These are phyloP conservation scores for Candida odintsovae DNA, from an alignment of 805 yeast genomes.

Conservation along the genomic window DNA sequence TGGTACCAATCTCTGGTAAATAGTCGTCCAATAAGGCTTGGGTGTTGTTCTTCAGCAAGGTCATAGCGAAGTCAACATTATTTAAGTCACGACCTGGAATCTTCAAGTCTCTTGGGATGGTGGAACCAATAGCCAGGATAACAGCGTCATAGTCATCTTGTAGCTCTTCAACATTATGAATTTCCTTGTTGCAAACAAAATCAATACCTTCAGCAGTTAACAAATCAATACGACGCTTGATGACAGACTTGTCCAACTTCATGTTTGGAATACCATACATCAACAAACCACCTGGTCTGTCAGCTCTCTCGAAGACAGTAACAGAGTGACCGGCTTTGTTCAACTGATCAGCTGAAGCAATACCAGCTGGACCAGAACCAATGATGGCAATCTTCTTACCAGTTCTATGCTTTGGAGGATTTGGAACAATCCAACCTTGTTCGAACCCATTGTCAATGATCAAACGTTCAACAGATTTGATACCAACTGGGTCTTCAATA, in stretches of 20 bases:
- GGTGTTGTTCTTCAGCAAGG: conserved; percentile 81
- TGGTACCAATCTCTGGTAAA: conserved; percentile 67
- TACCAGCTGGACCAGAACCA: conserved; percentile 97
- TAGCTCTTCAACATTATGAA: conserved; percentile 79
- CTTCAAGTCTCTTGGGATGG: conserved; percentile 91
- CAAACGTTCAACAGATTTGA: conserved; percentile 92
- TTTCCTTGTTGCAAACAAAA: conserved; percentile 68
- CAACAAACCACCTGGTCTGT: conserved; percentile 92
- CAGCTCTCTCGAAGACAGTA: conserved; percentile 88
- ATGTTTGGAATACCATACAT: conserved; percentile 99
- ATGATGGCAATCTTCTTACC: conserved; percentile 81
- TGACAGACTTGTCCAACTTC: conserved; percentile 92
- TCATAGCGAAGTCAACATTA: conserved; percentile 94
- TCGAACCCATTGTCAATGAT: conserved; percentile 95
- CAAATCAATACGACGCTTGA: conserved; percentile 88
- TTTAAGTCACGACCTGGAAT: conserved; percentile 91
- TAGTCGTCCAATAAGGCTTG: conserved; percentile 79
- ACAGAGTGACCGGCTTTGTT: conserved; percentile 94
- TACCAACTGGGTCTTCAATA: conserved; percentile 92
- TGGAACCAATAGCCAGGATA: conserved; percentile 87
- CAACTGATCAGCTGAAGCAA: conserved; percentile 95
- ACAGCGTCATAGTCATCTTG: conserved; percentile 72
- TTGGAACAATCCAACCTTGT: conserved; percentile 92
- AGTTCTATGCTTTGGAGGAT: conserved; percentile 72
- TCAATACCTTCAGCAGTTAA: conserved; percentile 85